These are phyloP conservation scores for Crithidia brevicula DNA, from an alignment of 208 protist genomes.

Conservation along the genomic window DNA sequence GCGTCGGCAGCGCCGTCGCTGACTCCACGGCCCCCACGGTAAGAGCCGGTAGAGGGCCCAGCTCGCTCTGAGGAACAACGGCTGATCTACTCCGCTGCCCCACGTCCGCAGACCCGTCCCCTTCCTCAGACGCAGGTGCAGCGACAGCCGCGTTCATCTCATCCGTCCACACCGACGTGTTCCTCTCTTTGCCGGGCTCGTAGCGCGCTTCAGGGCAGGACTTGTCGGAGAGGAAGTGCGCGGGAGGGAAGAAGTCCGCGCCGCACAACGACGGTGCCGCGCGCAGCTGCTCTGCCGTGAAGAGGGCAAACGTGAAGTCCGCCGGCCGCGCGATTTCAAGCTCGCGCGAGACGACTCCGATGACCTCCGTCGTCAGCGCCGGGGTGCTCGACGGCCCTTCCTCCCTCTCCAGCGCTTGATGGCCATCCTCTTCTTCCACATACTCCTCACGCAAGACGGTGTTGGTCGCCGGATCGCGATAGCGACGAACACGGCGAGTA, in stretches of 20 bases:
- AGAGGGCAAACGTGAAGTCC: conserved; percentile 74
- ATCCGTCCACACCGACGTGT: conserved; percentile 37
- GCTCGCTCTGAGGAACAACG: conserved; percentile 22
- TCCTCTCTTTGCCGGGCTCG: conserved; percentile 44
- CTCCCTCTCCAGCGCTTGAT: too few species aligned
- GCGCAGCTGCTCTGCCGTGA: conserved; percentile 36
- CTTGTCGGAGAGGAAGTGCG: conserved; percentile 54
- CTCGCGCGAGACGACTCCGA: conserved; percentile 83
- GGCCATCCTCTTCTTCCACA: conserved; percentile 9
- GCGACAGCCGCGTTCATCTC: too few species aligned
- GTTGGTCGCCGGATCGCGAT: conserved; percentile 53
- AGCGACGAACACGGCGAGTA: conserved; percentile 45
- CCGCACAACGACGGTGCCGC: conserved; percentile 44
- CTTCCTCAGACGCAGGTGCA: too few species aligned
- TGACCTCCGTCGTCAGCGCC: conserved; percentile 38
- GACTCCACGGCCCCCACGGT: conserved; percentile 37
- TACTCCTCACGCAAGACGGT: conserved; percentile 50
- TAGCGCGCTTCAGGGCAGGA: conserved; percentile 56
- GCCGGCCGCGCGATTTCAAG: conserved; percentile 68
- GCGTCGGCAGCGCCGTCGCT: conserved; percentile 38
- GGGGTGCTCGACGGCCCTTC: conserved; percentile 2
- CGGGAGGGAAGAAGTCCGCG: conserved; percentile 64
- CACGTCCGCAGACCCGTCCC: not conserved
- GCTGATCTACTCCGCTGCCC: not conserved
- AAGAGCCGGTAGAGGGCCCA: conserved; percentile 39